A percentile compares a stretch with the other conserved stretches of the same genome.
These are phyloP conservation scores for Nematocida sp. DNA, from an alignment of 371 early-diverging fungal species.

Conservation along the genomic window DNA sequence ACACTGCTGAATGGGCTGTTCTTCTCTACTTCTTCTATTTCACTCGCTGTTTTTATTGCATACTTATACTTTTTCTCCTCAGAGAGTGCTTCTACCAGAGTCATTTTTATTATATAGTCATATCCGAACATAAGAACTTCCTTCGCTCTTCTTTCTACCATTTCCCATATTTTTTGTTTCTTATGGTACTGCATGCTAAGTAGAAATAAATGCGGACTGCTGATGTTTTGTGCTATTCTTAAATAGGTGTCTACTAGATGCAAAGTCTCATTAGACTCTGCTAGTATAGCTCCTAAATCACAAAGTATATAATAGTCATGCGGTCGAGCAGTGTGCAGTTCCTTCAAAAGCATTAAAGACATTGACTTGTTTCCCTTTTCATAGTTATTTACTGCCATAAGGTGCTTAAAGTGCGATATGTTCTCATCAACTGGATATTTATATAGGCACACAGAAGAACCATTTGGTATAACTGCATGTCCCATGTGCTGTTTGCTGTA, in stretches of 20 bases:
- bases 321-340: conserved; percentile 12
- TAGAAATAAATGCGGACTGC: conserved; percentile 5
- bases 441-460: not conserved
- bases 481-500: conserved; percentile 15
- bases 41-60: conserved; percentile 17
- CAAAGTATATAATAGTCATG: conserved; percentile 29
- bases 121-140: conserved; percentile 25
- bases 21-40: conserved; percentile 14
- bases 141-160: conserved; percentile 27
- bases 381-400: conserved; percentile 19
- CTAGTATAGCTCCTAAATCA: conserved; percentile 24
- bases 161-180: conserved; percentile 22
- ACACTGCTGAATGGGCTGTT: not conserved
- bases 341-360: conserved; percentile 6
- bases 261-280: not conserved
- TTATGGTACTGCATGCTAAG: conserved; percentile 12
- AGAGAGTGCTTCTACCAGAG: conserved; percentile 38
- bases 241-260: conserved; percentile 25
- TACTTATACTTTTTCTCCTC: conserved; percentile 42
- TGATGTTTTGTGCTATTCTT: not conserved
- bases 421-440: conserved; percentile 1
- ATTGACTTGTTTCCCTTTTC: not conserved
- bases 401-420: conserved; percentile 11
- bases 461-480: not conserved
- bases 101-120: conserved; percentile 38